Evolutionary conservation across 148 eudicot species (phyloP).

Genomic region (Rhododendron vialii): DNA sequence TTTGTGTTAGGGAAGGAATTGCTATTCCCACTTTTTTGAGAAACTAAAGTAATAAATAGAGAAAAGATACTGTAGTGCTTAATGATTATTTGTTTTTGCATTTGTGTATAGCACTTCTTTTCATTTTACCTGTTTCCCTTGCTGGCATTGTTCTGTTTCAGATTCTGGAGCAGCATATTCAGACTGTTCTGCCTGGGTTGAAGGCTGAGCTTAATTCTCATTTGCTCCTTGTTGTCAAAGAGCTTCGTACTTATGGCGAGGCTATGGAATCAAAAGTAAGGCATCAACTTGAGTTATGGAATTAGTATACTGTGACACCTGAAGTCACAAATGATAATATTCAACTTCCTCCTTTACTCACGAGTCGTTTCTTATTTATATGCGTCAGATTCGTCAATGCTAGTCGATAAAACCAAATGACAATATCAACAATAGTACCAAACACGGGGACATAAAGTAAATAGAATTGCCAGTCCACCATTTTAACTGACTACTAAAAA

Average conservation of each 20-base stretch:
- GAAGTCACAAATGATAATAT: neutral
- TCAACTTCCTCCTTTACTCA: neutral
- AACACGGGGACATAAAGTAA: neutral
- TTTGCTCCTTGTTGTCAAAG: slow-evolving; percentile 34
- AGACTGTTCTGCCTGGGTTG: slow-evolving; percentile 37
- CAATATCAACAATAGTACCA: neutral
- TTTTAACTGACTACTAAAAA: neutral
- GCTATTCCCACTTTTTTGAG: neutral
- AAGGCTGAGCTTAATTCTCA: slow-evolving; percentile 38
- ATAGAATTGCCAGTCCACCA: neutral
- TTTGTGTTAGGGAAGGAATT: neutral
- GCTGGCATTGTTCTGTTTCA: slow-evolving; percentile 13
- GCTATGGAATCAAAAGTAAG: slow-evolving; percentile 38
- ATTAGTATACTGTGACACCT: neutral
- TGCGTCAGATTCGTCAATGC: neutral
- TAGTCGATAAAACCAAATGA: neutral
- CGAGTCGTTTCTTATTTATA: neutral
- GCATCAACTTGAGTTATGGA: neutral
- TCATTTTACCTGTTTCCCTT: neutral
- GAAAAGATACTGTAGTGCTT: neutral
- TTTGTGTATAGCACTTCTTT: neutral
- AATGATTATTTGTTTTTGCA: neutral
- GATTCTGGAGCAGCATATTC: slow-evolving; percentile 52
- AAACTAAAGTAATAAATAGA: neutral
- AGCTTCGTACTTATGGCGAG: slow-evolving; percentile 43